A percentile compares a stretch with the other conserved stretches of the same genome.
Conservation (phyloP, 768 basidiomycete genomes). For the Agrocybe chaxingu region DNA sequence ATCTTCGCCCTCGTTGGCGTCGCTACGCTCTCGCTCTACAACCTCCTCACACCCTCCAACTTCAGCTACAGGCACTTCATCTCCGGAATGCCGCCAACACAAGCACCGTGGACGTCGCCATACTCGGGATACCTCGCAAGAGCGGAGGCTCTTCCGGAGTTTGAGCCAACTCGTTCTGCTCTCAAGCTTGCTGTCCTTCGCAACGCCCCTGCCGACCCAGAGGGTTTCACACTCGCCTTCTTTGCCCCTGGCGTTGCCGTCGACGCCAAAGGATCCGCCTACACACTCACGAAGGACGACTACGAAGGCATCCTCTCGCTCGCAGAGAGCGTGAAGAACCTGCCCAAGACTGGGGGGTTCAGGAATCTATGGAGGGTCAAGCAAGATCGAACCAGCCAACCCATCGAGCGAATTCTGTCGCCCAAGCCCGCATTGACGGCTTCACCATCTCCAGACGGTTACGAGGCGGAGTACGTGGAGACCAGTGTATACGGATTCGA, state of each 20-base stretch:
- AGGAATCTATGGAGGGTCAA: constrained; percentile 10
- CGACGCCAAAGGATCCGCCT: constrained; percentile 27
- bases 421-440: background rate
- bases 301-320: constrained; percentile 17
- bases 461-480: constrained; percentile 9
- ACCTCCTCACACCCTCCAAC: too few species aligned
- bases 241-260: constrained; percentile 25
- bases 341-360: constrained; percentile 9
- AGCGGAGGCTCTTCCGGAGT: too few species aligned
- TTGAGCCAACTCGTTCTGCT: constrained; percentile 7
- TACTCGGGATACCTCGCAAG: too few species aligned
- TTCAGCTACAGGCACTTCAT: too few species aligned
- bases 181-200: constrained; percentile 29
- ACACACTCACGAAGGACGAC: constrained; percentile 22
- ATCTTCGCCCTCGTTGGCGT: too few species aligned
- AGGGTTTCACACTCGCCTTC: constrained; percentile 34
- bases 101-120: too few species aligned
- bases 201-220: constrained; percentile 29
- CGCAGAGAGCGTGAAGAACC: background rate
- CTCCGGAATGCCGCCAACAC: too few species aligned
- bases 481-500: constrained; percentile 13
- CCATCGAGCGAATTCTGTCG: constrained; percentile 11
- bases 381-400: constrained; percentile 7
- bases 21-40: too few species aligned
- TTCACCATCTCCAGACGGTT: constrained; percentile 2